These are phyloP conservation scores for Emiliania huxleyi DNA, from an alignment of 78 protist genomes.

Conservation along the genomic window DNA sequence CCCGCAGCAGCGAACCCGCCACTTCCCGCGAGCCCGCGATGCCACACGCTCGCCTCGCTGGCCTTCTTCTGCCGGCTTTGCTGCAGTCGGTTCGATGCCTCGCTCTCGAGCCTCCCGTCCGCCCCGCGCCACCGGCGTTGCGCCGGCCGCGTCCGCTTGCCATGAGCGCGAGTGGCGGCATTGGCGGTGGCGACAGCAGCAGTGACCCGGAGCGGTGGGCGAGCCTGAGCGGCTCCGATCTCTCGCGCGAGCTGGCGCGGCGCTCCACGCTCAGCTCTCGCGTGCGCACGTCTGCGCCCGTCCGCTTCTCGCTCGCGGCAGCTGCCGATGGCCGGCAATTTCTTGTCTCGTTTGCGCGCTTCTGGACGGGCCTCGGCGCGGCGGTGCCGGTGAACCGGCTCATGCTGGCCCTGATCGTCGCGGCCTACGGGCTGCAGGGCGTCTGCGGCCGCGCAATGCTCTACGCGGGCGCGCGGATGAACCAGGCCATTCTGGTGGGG, in stretches of 20 bases:
- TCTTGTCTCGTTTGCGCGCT: not conserved
- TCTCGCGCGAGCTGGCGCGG: not conserved
- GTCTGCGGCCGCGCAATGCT: not conserved
- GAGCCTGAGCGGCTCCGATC: too few relatives aligned
- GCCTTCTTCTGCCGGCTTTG: too few relatives aligned
- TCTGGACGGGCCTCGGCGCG: not conserved
- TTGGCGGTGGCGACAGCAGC: too few relatives aligned
- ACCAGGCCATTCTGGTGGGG: not conserved
- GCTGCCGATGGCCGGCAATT: not conserved
- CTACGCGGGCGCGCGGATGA: not conserved
- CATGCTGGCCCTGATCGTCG: not conserved
- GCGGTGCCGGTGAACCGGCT: not conserved
- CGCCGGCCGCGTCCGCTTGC: too few relatives aligned
- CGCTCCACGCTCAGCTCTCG: not conserved
- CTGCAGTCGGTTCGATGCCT: too few relatives aligned
- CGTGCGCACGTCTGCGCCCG: not conserved
- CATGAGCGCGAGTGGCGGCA: too few relatives aligned
- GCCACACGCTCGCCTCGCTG: too few relatives aligned
- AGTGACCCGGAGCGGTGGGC: too few relatives aligned
- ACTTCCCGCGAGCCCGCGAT: too few relatives aligned
- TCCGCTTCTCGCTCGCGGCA: not conserved
- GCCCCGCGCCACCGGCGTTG: too few relatives aligned
- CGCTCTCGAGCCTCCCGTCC: too few relatives aligned
- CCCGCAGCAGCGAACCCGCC: too few relatives aligned
- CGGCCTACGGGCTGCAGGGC: not conserved